Percentiles rank a stretch among this genome's conserved stretches.
Conservation (phyloP, 768 basidiomycete species). For the Pilatotrama ljubarskyi region DNA sequence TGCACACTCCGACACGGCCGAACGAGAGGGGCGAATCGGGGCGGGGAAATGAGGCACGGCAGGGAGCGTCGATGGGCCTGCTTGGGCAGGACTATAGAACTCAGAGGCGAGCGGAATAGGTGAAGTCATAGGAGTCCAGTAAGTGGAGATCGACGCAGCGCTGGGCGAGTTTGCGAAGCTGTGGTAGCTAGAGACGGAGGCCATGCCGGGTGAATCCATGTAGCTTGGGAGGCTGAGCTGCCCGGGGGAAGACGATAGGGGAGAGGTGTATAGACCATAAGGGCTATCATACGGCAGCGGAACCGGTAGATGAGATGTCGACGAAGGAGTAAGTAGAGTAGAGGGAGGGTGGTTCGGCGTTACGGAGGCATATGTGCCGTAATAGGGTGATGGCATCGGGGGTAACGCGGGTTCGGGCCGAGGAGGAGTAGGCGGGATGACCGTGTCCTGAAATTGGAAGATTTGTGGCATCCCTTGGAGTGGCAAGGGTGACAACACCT, state of each 20-base stretch:
- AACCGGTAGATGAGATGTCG: neutral
- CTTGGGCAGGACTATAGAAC: neutral
- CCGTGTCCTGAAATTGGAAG: neutral
- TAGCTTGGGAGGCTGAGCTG: neutral
- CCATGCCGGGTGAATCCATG: neutral
- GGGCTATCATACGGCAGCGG: neutral
- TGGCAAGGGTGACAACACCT: slow-evolving; percentile 11
- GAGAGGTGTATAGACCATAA: neutral
- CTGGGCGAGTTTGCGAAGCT: neutral
- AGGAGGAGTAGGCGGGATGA: slow-evolving; percentile 1
- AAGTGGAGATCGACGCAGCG: neutral
- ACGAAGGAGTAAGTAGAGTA: neutral
- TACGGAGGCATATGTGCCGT: neutral
- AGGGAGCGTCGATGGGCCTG: neutral
- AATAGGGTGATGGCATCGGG: neutral
- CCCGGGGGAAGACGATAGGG: neutral
- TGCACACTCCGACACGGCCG: neutral
- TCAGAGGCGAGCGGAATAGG: neutral
- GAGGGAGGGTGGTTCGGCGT: neutral
- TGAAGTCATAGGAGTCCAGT: neutral
- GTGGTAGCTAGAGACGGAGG: neutral
- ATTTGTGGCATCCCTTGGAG: neutral
- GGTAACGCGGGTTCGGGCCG: neutral
- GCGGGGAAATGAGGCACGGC: neutral
- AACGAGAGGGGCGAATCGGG: neutral